Evolutionary conservation across 177 flowering plant species (phyloP).

Genomic region (Vitis hybrid): DNA sequence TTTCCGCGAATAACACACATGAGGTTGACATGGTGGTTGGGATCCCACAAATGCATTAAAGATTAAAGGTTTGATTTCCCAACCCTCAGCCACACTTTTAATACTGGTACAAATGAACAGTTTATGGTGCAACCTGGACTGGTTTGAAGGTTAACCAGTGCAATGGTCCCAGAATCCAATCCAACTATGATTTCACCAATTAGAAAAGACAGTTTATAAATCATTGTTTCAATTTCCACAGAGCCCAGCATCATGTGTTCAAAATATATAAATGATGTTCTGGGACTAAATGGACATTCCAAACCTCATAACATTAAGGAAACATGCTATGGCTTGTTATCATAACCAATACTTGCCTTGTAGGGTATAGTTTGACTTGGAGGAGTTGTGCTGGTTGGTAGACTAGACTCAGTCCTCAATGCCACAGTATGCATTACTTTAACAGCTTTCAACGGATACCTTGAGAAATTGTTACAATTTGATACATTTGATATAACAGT

Average conservation of each 20-base stretch:
- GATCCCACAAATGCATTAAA: too few relatives aligned
- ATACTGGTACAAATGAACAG: too few relatives aligned
- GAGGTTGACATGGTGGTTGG: too few relatives aligned
- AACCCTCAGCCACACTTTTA: too few relatives aligned
- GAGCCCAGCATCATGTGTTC: background rate
- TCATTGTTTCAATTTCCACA: background rate
- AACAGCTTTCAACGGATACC: conserved; percentile 94
- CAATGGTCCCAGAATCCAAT: too few relatives aligned
- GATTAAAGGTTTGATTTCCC: too few relatives aligned
- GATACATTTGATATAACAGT: background rate
- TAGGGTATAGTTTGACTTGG: conserved; percentile 31
- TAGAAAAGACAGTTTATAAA: background rate
- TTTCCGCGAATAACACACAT: too few relatives aligned
- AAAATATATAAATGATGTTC: background rate
- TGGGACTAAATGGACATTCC: background rate
- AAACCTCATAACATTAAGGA: background rate
- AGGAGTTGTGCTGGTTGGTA: conserved; percentile 37
- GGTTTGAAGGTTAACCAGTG: too few relatives aligned
- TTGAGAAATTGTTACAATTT: conserved; percentile 15
- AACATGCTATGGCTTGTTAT: conserved; percentile 2
- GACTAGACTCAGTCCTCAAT: conserved; percentile 69
- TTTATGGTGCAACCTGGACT: too few relatives aligned
- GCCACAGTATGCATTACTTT: conserved; percentile 97
- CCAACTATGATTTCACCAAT: too few relatives aligned
- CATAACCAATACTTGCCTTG: conserved; percentile 38